Percentiles rank a stretch among this genome's conserved stretches.
These are phyloP conservation scores for Zalaria obscura DNA, from an alignment of 2,329 filamentous ascomycete genomes.

Conservation along the genomic window DNA sequence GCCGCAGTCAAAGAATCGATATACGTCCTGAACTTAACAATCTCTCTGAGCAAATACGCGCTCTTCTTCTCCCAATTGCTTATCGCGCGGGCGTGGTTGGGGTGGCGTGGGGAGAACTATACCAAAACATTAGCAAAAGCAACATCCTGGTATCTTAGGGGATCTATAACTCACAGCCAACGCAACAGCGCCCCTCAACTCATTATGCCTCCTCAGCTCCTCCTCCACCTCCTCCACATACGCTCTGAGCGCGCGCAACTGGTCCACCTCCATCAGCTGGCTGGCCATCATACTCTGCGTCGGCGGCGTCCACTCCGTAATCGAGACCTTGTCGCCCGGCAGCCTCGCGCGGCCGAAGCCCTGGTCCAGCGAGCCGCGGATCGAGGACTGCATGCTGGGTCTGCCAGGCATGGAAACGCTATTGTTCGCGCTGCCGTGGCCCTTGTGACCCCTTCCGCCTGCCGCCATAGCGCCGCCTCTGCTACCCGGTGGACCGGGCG, in stretches of 20 bases:
- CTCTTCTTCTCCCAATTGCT: constrained; percentile 96
- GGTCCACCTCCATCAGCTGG: constrained; percentile 62
- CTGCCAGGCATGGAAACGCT: constrained; percentile 8
- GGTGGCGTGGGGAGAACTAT: constrained; percentile 67
- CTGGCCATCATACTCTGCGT: constrained; percentile 82
- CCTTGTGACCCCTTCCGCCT: constrained; percentile 7
- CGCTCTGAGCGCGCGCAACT: constrained; percentile 56
- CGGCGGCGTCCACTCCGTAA: constrained; percentile 81
- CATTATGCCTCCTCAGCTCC: constrained; percentile 77
- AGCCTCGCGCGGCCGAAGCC: constrained; percentile 49
- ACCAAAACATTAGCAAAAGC: constrained; percentile 4
- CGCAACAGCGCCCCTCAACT: constrained; percentile 73
- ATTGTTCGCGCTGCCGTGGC: constrained; percentile 8
- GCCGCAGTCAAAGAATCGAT: constrained; percentile 72
- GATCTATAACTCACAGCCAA: constrained; percentile 45
- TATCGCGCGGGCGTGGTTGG: constrained; percentile 74
- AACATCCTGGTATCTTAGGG: background rate
- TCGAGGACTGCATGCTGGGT: constrained; percentile 31
- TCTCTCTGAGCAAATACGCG: constrained; percentile 78
- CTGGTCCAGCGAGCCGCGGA: constrained; percentile 44
- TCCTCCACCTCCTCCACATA: constrained; percentile 81
- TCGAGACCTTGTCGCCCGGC: constrained; percentile 69
- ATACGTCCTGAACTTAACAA: constrained; percentile 93
- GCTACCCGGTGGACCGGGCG: constrained; percentile 5
- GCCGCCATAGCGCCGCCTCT: background rate